Evolutionary conservation across 768 basidiomycete species (phyloP).

Genomic region (Boletus rubropictus): DNA sequence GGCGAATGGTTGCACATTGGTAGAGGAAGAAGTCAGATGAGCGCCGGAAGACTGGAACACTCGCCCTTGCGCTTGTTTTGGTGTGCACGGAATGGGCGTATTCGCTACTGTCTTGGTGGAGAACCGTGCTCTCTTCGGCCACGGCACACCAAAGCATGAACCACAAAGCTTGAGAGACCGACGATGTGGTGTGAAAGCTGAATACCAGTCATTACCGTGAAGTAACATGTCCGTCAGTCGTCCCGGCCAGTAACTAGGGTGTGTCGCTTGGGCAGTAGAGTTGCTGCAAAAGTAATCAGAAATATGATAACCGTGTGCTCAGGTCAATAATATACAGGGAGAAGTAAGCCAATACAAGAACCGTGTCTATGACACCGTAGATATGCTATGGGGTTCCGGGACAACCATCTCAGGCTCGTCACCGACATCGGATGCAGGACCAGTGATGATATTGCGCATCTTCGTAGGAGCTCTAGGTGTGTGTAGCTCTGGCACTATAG

Average conservation of each 20-base stretch:
- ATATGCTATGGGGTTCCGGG: constrained; percentile 16
- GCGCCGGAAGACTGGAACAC: not conserved
- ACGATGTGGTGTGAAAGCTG: not conserved
- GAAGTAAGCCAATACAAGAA: constrained; percentile 6
- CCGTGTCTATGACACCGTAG: constrained; percentile 16
- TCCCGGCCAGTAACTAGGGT: no score
- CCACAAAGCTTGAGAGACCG: not conserved
- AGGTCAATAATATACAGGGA: constrained; percentile 10
- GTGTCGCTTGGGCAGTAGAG: not conserved
- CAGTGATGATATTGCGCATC: constrained; percentile 57
- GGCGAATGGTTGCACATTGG: not conserved
- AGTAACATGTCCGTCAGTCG: constrained; percentile 3
- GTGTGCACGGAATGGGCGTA: not conserved
- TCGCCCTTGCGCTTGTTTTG: not conserved
- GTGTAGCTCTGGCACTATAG: constrained; percentile 43
- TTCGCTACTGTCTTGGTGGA: not conserved
- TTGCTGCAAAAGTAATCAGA: constrained; percentile 3
- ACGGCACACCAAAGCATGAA: not conserved
- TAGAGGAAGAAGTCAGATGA: not conserved
- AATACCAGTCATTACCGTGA: not conserved
- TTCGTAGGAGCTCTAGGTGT: constrained; percentile 53
- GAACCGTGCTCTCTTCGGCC: not conserved
- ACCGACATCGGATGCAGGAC: constrained; percentile 46
- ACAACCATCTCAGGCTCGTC: constrained; percentile 39
- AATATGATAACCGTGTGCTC: constrained; percentile 4